These are phyloP conservation scores for Plectosphaerella cucumerina DNA, from an alignment of 2,329 filamentous ascomycete species.

Conservation along the genomic window DNA sequence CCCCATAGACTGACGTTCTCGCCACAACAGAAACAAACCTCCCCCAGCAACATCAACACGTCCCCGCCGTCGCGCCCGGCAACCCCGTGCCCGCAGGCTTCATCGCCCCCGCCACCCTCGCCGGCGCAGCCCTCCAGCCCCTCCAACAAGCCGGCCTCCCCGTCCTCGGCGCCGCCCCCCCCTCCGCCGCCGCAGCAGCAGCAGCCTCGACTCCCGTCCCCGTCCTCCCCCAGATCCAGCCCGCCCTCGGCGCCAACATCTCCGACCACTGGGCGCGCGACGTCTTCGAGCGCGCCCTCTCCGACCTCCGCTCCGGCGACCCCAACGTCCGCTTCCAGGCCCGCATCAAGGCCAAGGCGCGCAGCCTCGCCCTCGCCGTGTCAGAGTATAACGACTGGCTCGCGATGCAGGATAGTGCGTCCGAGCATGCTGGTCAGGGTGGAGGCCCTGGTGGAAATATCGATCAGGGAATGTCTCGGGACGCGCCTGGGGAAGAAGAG, in stretches of 20 bases:
- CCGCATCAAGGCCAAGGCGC: constrained; percentile 48
- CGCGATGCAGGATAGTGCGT: constrained; percentile 15
- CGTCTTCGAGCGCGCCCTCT: constrained; percentile 41
- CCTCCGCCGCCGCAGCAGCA: constrained; percentile 6
- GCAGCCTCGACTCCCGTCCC: constrained; percentile 2
- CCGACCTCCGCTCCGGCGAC: constrained; percentile 38
- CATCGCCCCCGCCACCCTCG: constrained; percentile 20
- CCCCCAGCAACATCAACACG: constrained; percentile 28
- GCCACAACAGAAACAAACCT: constrained; percentile 39
- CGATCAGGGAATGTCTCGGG: neutral
- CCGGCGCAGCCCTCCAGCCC: constrained; percentile 17
- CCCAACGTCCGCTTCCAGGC: constrained; percentile 41
- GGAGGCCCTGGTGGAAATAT: neutral
- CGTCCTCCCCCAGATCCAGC: constrained; percentile 5
- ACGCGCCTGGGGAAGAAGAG: neutral
- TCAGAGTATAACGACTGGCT: constrained; percentile 45
- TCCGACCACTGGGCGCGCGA: constrained; percentile 26
- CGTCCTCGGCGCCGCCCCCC: constrained; percentile 16
- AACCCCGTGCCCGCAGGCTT: constrained; percentile 18
- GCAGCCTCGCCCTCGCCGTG: constrained; percentile 50
- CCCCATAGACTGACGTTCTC: constrained; percentile 1
- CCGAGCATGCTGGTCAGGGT: neutral
- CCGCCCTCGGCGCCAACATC: constrained; percentile 7
- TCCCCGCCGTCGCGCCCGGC: constrained; percentile 22
- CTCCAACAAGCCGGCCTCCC: constrained; percentile 17